Percentiles rank a stretch among this genome's conserved stretches.
Evolutionary conservation across 139 green algal species (phyloP).

Genomic region (Tetradesmus obliquus): DNA sequence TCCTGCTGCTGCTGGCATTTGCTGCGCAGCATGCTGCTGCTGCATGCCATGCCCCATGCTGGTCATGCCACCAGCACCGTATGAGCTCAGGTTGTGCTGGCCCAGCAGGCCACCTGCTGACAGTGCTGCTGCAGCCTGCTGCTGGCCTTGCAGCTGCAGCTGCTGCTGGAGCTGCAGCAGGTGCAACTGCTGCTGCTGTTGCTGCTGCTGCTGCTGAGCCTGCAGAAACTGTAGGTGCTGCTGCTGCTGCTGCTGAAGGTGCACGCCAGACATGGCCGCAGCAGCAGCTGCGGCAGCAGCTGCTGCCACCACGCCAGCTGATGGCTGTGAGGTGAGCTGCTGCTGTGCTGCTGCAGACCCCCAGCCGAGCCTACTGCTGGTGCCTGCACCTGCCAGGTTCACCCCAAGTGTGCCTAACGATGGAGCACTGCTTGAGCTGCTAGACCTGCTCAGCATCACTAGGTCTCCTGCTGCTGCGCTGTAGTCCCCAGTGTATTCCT

Average conservation of each 20-base stretch:
- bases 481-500: neutral
- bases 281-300: neutral
- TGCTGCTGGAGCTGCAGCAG: conserved; percentile 3
- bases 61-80: neutral
- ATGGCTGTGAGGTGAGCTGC: neutral
- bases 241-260: neutral
- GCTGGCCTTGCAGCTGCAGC: neutral
- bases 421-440: neutral
- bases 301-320: neutral
- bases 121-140: conserved; percentile 1
- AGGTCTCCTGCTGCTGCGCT: conserved; percentile 17
- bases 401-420: neutral
- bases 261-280: neutral
- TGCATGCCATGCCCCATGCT: neutral
- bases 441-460: conserved; percentile 3
- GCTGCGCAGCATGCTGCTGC: neutral
- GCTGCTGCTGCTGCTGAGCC: neutral
- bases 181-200: conserved; percentile 2
- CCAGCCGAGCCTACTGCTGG: neutral
- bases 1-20: neutral
- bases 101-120: neutral
- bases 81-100: neutral
- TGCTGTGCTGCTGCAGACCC: neutral
- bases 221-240: conserved; percentile 21
- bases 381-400: neutral